Conservation (phyloP, 768 basidiomycete species). For the Pleurotus platypus region DNA sequence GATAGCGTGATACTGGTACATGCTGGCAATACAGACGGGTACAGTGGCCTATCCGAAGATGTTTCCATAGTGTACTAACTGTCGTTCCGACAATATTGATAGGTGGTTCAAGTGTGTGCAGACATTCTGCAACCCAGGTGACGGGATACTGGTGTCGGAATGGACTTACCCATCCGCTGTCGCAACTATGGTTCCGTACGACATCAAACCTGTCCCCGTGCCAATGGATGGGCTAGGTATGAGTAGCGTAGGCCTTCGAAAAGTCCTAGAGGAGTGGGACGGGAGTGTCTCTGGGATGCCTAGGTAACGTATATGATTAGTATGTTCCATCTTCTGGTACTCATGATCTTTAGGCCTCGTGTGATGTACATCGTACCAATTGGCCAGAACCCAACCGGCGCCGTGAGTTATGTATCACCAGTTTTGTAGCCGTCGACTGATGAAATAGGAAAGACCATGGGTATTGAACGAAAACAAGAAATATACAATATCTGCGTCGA, state of each 20-base stretch:
- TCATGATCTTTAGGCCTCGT: conserved; percentile 44
- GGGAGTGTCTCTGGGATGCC: conserved; percentile 48
- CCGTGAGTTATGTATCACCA: conserved; percentile 35
- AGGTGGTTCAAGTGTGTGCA: conserved; percentile 49
- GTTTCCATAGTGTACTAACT: too few relatives aligned
- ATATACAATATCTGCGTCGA: conserved; percentile 83
- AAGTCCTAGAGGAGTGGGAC: conserved; percentile 66
- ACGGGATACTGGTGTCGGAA: conserved; percentile 56
- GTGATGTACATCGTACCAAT: conserved; percentile 75
- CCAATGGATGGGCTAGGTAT: conserved; percentile 72
- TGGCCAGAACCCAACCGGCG: conserved; percentile 84
- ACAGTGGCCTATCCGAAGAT: not conserved
- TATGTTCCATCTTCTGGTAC: too few relatives aligned
- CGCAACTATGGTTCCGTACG: conserved; percentile 31
- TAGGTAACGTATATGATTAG: conserved; percentile 31
- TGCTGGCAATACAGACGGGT: conserved; percentile 71
- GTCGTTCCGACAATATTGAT: conserved; percentile 11
- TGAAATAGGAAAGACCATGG: conserved; percentile 47
- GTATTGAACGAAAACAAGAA: conserved; percentile 59
- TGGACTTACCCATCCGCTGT: conserved; percentile 71
- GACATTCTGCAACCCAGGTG: conserved; percentile 66
- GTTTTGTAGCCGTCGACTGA: not conserved
- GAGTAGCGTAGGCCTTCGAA: conserved; percentile 50
- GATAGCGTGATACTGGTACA: conserved; percentile 57
- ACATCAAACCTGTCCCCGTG: conserved; percentile 48